phyloP scores from a whole-genome alignment of 2,329 filamentous ascomycete genomes.

The Ascocoryne sarcoides region DNA sequence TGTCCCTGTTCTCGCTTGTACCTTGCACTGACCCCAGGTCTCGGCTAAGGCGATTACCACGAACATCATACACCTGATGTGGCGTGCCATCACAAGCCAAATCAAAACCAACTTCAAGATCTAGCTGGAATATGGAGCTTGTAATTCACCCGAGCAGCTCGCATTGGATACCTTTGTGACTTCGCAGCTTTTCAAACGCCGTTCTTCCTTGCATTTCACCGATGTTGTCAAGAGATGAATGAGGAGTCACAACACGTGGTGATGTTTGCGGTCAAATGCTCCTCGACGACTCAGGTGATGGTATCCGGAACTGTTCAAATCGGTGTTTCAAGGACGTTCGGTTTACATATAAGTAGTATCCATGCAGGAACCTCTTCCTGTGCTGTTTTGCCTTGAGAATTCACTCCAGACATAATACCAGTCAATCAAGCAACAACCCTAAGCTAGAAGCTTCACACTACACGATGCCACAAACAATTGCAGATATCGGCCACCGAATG shows the following conservation, averaged over 20 bases:
- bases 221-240: too few relatives aligned
- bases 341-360: neutral
- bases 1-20: neutral
- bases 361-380: conserved; percentile 3
- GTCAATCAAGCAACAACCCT: too few relatives aligned
- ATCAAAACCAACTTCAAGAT: neutral
- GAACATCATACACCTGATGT: conserved; percentile 1
- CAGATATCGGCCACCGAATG: conserved; percentile 1
- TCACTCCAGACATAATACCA: neutral
- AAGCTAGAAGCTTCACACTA: neutral
- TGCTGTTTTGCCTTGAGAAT: conserved; percentile 1
- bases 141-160: neutral
- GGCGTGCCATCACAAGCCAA: conserved; percentile 3
- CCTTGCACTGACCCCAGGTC: neutral
- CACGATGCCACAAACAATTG: conserved; percentile 7
- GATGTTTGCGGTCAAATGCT: neutral
- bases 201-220: too few relatives aligned
- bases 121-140: neutral
- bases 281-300: conserved; percentile 6
- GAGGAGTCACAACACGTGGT: neutral
- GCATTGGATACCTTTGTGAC: neutral
- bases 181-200: neutral
- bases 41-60: neutral
- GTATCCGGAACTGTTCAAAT: neutral
- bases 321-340: neutral